Conservation (phyloP, 139 green algal species). For the Chlamydomonas sphaeroides region DNA sequence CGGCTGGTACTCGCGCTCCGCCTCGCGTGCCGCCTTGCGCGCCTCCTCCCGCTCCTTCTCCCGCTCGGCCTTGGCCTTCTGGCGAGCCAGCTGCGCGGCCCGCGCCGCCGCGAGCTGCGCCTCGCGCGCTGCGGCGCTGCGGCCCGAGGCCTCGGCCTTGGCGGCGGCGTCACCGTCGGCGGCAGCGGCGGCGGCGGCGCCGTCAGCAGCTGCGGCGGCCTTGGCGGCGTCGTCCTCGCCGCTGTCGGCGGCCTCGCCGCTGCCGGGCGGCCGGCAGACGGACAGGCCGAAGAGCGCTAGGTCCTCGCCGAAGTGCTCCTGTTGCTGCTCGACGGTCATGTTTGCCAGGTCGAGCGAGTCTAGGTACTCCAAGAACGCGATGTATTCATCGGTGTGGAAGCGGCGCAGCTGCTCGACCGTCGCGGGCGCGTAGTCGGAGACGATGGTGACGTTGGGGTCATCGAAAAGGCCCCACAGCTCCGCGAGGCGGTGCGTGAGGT, state of each 20-base stretch:
- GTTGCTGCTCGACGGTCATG: conserved; percentile 31
- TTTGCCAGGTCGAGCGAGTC: conserved; percentile 14
- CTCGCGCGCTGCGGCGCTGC: no score
- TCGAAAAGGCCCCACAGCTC: conserved; percentile 82
- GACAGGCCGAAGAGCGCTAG: conserved; percentile 26
- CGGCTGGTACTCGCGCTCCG: no score
- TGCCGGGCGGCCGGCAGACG: conserved; percentile 4
- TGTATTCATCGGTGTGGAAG: conserved; percentile 38
- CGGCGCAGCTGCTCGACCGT: conserved; percentile 21
- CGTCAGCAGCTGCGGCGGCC: no score
- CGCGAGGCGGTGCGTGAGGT: conserved; percentile 90
- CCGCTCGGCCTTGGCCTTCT: background rate
- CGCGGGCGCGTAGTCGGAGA: conserved; percentile 5
- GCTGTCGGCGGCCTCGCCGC: background rate
- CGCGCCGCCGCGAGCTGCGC: background rate
- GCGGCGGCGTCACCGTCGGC: background rate
- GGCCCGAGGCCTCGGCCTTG: background rate
- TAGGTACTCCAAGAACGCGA: conserved; percentile 32
- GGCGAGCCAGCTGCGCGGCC: no score
- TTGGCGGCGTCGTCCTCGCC: background rate
- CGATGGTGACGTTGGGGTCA: conserved; percentile 69
- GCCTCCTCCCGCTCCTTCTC: background rate
- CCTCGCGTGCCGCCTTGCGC: background rate
- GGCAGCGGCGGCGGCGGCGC: background rate
- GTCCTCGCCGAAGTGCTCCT: conserved; percentile 22